Evolutionary conservation across 2,329 filamentous ascomycete genomes (phyloP), one percentile per base, ranked within the genome.

Genomic region (Fusarium oligoseptatum): DNA sequence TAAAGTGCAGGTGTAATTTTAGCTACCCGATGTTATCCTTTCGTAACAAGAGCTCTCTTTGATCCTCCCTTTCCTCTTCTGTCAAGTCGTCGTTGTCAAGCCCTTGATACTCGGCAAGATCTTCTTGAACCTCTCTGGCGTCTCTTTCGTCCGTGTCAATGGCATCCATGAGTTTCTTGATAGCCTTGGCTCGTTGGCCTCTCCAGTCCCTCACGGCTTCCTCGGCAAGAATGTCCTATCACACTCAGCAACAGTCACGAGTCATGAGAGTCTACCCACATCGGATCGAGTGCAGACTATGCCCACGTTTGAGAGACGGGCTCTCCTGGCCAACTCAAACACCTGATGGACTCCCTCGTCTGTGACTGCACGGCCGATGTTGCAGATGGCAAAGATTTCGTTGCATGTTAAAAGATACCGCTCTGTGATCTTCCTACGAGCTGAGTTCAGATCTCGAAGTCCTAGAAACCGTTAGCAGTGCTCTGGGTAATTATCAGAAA

Each of bases 391-490:
- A 60, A 88, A 85, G 4, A 88, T 85, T 66, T 87, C 86, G 62
- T 88, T 74, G 63, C 86, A 88, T 34, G 83, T 43, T 2, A 84
- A 72, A 1, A 88, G 55, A 63, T 87, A 87, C 0, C 83, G 80
- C 66, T 88, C 86, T 0, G 86, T 87, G 17, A 87, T 83, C 24
- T 76, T 79, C 37, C 81, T 77, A 4, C 87, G 81, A 12, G 85
- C 86, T 4, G 82, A 79, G 71, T 88, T 88, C 29, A 84, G 64
- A 74, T 88, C 87, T 1, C 84, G 85, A 10, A 88, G 83, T 0
- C 86, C 86, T 14, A 34, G 4, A 43, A 37, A 1, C 1, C 4
- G 2, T 55, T 52, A 37, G 12, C 6, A 27, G 9, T 14, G 12
- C 4, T 17, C 11, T 41, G 12, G 2, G 17, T 2, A 22, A 4